phyloP scores from a whole-genome alignment of 352 stramenopile genomes.

The Globisporangium sylvaticum region DNA sequence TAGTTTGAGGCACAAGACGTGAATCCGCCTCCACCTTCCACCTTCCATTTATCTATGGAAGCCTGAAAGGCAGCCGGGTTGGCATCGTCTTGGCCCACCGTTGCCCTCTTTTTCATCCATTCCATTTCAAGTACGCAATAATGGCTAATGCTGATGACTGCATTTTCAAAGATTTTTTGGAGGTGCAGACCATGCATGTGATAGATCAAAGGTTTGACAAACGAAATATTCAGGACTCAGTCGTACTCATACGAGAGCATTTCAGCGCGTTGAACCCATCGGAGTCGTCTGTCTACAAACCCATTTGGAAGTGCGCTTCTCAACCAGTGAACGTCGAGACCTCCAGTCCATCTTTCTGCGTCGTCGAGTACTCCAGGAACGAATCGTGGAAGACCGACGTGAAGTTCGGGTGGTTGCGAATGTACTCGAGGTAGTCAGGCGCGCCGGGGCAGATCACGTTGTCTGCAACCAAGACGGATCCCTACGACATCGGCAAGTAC shows the following conservation, averaged over 20 bases:
- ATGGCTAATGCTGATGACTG: too few relatives aligned
- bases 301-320: not conserved
- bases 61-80: not conserved
- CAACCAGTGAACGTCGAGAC: not conserved
- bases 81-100: not conserved
- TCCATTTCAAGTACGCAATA: too few relatives aligned
- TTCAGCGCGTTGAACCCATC: not conserved
- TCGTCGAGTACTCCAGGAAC: not conserved
- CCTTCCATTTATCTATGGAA: not conserved
- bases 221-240: not conserved
- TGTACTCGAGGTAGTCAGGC: constrained; percentile 33
- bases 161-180: too few relatives aligned
- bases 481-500: not conserved
- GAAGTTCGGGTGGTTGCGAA: constrained; percentile 34
- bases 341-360: not conserved
- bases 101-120: too few relatives aligned
- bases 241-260: not conserved
- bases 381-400: not conserved
- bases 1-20: not conserved
- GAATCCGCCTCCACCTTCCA: not conserved
- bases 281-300: not conserved
- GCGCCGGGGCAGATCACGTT: constrained; percentile 31
- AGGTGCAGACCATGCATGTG: not conserved
- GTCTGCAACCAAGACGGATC: constrained; percentile 30
- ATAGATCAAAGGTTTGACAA: not conserved